Percentiles rank a stretch among this genome's conserved stretches.
Evolutionary conservation across 2,329 filamentous ascomycete genomes (phyloP).

Genomic region (Clonostachys byssicola): DNA sequence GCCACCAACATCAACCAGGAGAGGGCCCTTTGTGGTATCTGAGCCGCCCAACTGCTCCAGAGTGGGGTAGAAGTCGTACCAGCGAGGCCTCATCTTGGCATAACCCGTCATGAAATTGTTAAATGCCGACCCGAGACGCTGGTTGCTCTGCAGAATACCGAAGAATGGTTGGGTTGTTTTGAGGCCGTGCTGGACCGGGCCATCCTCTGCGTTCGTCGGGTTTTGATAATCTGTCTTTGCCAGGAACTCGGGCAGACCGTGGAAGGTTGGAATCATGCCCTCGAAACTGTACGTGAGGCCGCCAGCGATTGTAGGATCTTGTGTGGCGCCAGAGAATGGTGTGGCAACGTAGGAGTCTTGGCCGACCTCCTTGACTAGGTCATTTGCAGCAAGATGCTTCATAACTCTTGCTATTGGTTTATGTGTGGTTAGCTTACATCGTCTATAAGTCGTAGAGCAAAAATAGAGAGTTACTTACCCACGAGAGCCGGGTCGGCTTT

Average conservation of each 20-base stretch:
- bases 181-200: conserved; percentile 16
- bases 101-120: conserved; percentile 29
- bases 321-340: background rate
- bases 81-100: conserved; percentile 20
- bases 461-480: background rate
- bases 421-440: too few species aligned
- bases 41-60: conserved; percentile 18
- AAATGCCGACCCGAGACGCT: conserved; percentile 22
- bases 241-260: conserved; percentile 23
- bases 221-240: conserved; percentile 22
- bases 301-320: conserved; percentile 5
- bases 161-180: conserved; percentile 26
- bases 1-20: conserved; percentile 28
- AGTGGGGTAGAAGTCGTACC: conserved; percentile 30
- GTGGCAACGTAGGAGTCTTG: background rate
- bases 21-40: conserved; percentile 4
- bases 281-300: conserved; percentile 11
- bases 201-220: conserved; percentile 9
- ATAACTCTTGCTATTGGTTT: background rate
- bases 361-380: background rate
- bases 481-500: background rate
- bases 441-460: too few species aligned
- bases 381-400: background rate
- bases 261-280: conserved; percentile 9
- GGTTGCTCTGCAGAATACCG: conserved; percentile 17